Conservation (phyloP, 768 basidiomycete species). For the Rhodotorula paludigena region DNA sequence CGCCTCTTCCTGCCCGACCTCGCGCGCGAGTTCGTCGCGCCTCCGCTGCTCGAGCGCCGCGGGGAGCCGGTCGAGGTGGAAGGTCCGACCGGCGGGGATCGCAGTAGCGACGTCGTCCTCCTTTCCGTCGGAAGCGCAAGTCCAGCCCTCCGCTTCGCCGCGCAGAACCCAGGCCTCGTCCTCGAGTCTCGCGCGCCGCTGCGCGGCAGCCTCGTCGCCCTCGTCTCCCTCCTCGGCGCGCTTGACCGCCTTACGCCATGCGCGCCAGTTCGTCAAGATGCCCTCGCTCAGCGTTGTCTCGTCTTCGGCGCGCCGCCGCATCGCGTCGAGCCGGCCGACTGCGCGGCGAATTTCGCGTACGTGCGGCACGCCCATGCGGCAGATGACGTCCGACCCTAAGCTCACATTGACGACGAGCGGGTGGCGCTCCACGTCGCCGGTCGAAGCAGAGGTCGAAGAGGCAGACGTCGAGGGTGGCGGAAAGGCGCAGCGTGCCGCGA, state of each 20-base stretch:
- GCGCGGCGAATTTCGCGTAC: constrained; percentile 22
- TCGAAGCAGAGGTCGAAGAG: not conserved
- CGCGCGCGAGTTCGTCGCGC: not conserved
- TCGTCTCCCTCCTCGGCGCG: not conserved
- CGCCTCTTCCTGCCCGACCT: not conserved
- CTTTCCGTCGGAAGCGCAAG: not conserved
- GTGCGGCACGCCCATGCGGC: constrained; percentile 29
- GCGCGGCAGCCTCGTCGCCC: not conserved
- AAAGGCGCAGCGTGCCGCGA: constrained; percentile 13
- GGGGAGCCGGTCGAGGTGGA: constrained; percentile 22
- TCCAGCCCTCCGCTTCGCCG: constrained; percentile 5
- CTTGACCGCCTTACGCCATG: constrained; percentile 2
- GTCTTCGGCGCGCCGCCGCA: not conserved
- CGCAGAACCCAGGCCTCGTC: constrained; percentile 22
- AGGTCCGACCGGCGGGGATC: constrained; percentile 21
- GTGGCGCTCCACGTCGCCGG: no score
- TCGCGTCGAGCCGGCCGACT: constrained; percentile 22
- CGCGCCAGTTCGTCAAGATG: constrained; percentile 12
- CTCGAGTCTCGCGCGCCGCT: constrained; percentile 4
- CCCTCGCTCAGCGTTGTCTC: not conserved
- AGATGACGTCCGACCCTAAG: constrained; percentile 22
- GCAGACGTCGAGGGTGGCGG: not conserved
- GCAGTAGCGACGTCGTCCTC: constrained; percentile 3
- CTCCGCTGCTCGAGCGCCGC: not conserved
- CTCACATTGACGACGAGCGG: constrained; percentile 34